These are phyloP conservation scores for Podaxis mareebaensis DNA, from an alignment of 768 basidiomycete genomes.

Conservation along the genomic window DNA sequence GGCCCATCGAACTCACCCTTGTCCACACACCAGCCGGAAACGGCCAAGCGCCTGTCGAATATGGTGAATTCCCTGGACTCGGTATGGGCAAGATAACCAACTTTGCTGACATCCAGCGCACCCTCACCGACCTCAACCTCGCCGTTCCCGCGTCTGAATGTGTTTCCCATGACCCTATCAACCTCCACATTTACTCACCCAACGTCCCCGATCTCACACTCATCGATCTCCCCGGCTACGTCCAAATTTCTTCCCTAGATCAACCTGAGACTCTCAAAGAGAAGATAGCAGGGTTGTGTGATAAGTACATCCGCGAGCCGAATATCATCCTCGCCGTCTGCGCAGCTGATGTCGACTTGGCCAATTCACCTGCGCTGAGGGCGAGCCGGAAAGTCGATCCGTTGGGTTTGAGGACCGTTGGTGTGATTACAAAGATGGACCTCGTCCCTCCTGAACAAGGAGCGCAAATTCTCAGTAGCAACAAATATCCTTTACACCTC, in stretches of 20 bases:
- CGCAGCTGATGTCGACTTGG: slow-evolving; percentile 97
- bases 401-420: slow-evolving; percentile 91
- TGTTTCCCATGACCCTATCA: slow-evolving; percentile 93
- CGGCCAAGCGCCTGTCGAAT: slow-evolving; percentile 65
- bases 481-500: slow-evolving; percentile 94
- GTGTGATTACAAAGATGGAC: slow-evolving; percentile 99
- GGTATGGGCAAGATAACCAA: slow-evolving; percentile 88
- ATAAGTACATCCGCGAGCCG: slow-evolving; percentile 97
- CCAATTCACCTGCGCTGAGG: slow-evolving; percentile 93
- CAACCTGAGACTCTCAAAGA: slow-evolving; percentile 94
- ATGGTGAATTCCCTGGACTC: slow-evolving; percentile 92
- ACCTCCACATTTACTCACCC: slow-evolving; percentile 94
- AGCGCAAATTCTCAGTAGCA: slow-evolving; percentile 77
- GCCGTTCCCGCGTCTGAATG: slow-evolving; percentile 86
- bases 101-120: slow-evolving; percentile 88
- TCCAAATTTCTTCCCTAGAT: slow-evolving; percentile 92
- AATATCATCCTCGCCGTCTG: slow-evolving; percentile 98
- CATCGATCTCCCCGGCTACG: slow-evolving; percentile 96
- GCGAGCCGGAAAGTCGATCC: slow-evolving; percentile 95
- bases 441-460: slow-evolving; percentile 89
- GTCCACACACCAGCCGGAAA: slow-evolving; percentile 79
- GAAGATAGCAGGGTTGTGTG: slow-evolving; percentile 87
- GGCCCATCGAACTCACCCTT: slow-evolving; percentile 96
- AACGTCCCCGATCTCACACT: slow-evolving; percentile 96
- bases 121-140: slow-evolving; percentile 91